phyloP scores from a whole-genome alignment of 768 basidiomycete genomes.

The Boletus reticulatus region DNA sequence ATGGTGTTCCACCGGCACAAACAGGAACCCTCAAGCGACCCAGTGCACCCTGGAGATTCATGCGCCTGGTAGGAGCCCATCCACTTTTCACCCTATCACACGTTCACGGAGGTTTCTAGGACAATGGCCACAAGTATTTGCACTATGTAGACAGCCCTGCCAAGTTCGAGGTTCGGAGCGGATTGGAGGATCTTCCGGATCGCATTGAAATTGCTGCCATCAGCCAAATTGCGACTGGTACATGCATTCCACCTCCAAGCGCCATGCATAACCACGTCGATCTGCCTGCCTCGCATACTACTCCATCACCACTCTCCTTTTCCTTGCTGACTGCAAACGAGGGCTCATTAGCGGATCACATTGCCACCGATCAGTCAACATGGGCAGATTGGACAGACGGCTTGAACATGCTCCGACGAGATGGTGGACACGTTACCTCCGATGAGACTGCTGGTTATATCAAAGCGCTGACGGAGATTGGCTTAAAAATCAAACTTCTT shows the following conservation, averaged over 20 bases:
- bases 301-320: constrained; percentile 71
- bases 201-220: constrained; percentile 79
- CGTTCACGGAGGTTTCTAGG: constrained; percentile 42
- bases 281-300: constrained; percentile 48
- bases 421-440: constrained; percentile 80
- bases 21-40: constrained; percentile 51
- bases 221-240: constrained; percentile 75
- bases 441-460: constrained; percentile 86
- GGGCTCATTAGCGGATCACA: constrained; percentile 72
- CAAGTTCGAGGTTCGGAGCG: constrained; percentile 76
- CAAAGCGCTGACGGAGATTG: constrained; percentile 85
- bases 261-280: constrained; percentile 60
- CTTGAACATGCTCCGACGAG: constrained; percentile 79
- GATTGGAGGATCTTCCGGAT: constrained; percentile 85
- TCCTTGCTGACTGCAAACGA: constrained; percentile 69
- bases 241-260: constrained; percentile 67
- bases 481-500: constrained; percentile 85
- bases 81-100: not conserved
- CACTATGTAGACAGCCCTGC: constrained; percentile 81
- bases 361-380: constrained; percentile 71
- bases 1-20: constrained; percentile 55
- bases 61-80: constrained; percentile 63
- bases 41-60: constrained; percentile 77
- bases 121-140: constrained; percentile 74
- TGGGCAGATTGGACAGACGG: constrained; percentile 98